Evolutionary conservation across 2,329 filamentous ascomycete species (phyloP), one percentile per base, ranked within the genome.

Genomic region (Cercospora sp.): DNA sequence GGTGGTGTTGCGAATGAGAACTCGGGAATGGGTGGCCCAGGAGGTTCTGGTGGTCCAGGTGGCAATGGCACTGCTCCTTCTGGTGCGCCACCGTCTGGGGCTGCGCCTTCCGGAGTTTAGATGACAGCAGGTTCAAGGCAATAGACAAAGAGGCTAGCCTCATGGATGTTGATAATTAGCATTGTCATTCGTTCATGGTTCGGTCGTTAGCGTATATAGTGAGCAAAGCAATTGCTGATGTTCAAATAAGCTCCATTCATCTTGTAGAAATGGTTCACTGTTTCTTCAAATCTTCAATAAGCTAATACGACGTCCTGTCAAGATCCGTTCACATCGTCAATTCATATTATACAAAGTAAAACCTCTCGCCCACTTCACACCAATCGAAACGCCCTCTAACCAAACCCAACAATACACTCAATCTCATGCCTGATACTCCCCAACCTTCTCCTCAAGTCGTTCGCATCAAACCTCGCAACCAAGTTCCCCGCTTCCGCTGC

Each of bases 1-100:
- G 73, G 73, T 2, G 74, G 72, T 57, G 73, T 74, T 12, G 69
- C 67, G 58, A 74, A 72, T 26, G 67, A 61, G 53, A 70, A 73
- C 49, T 60, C 59, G 3, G 67, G 64, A 2, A 70, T 69, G 61
- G 68, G 69, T 26, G 68, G 68, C 51, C 28, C 26, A 28, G 59
- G 60, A 34, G 62, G 55, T 55, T 57, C 53, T 57, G 61, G 60
- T 34, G 62, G 55, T 9, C 57, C 66, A 18, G 45, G 53, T 24
- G 57, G 53, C 0, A 61, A 58, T 40, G 61, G 58, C 3, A 69
- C 69, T 53, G 60, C 45, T 26, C 61, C 61, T n/a, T 53, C 45
- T 18, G 70, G 68, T 49, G 34, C 69, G 32, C 67, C 69, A 26
- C 67, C 69, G 5, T 30, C 62, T 59, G 24, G 21, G 1, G 53